Evolutionary conservation across 2,329 filamentous ascomycete species (phyloP), one percentile per base, ranked within the genome.

Genomic region (Aureobasidium sp.): DNA sequence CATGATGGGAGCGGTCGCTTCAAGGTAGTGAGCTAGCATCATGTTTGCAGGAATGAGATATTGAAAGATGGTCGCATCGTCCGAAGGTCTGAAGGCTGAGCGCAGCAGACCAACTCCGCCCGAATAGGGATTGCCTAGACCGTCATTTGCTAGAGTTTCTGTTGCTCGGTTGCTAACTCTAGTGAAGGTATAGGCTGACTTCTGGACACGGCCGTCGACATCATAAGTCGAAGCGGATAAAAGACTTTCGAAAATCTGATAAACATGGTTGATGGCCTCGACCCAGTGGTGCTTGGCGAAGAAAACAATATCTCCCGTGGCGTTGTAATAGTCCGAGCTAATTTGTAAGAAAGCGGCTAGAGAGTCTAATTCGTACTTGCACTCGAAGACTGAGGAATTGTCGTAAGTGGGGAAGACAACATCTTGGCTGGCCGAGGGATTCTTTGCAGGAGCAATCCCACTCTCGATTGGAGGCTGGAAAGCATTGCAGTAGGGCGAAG

Each of bases 21-120:
- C 75, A 3, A 91, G 79, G 67, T 85, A 88, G 24, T 81, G 76
- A 35, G 85, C 79, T 66, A 91, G 86, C 87, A 90, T 89, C 87
- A 91, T 91, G 60, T 81, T 82, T 59, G 76, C 71, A 0, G 78
- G 78, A 24, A 81, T 77, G 68, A 78, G 77, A 54, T 78, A 70
- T 65, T 81, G 78, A 64, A 73, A 81, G 53, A 80, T 79, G 7
- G 78, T 80, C 0, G 76, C 67, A 66, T 81, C 79, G 65, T 81
- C 79, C 31, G 76, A 78, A 3, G 79, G 79, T 12, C 79, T 73
- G 70, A 81, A 81, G 14, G 76, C 78, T 4, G 76, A 78, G 42
- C 79, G 72, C 59, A 81, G 74, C 17, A 81, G 71, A 5, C 79
- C 79, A 22, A 78, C 81, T 48, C 74, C 76, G 58, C 76, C 76